Conservation (phyloP, 768 basidiomycete genomes). For the Tubosaeta sp. region DNA sequence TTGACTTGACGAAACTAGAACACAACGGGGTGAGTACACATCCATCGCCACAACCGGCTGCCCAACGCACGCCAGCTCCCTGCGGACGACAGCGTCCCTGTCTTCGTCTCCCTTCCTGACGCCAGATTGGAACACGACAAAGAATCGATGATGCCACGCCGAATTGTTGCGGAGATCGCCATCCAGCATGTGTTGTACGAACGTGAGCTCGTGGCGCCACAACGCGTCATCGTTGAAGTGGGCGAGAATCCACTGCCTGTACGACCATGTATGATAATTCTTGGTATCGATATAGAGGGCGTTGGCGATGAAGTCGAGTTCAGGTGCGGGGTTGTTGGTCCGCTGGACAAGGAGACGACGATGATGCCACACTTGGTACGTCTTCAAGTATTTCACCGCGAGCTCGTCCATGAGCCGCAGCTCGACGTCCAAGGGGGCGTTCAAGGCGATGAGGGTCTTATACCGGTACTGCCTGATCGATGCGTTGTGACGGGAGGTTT, state of each 20-base stretch:
- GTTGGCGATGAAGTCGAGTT: constrained; percentile 75
- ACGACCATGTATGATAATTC: constrained; percentile 99
- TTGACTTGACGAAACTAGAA: constrained; percentile 72
- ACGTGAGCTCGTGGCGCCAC: constrained; percentile 74
- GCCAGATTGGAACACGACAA: constrained; percentile 72
- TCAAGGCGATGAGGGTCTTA: constrained; percentile 69
- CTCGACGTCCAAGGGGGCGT: constrained; percentile 70
- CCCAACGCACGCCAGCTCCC: constrained; percentile 72
- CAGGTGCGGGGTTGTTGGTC: constrained; percentile 50
- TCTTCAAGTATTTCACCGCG: constrained; percentile 81
- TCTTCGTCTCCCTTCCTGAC: constrained; percentile 60
- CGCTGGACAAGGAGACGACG: constrained; percentile 68
- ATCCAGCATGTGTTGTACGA: constrained; percentile 62
- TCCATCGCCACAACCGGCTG: neutral
- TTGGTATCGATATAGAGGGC: constrained; percentile 78
- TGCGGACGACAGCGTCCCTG: constrained; percentile 50
- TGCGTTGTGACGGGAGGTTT: neutral
- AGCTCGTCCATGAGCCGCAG: constrained; percentile 84
- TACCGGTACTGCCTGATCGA: constrained; percentile 87
- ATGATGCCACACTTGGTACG: constrained; percentile 98
- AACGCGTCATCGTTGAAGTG: constrained; percentile 72
- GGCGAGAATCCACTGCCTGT: constrained; percentile 90
- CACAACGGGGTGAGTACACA: neutral
- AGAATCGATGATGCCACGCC: constrained; percentile 96
- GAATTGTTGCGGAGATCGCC: constrained; percentile 92